Evolutionary conservation across 2,329 filamentous ascomycete species (phyloP).

Genomic region (Colletotrichum viniferum): DNA sequence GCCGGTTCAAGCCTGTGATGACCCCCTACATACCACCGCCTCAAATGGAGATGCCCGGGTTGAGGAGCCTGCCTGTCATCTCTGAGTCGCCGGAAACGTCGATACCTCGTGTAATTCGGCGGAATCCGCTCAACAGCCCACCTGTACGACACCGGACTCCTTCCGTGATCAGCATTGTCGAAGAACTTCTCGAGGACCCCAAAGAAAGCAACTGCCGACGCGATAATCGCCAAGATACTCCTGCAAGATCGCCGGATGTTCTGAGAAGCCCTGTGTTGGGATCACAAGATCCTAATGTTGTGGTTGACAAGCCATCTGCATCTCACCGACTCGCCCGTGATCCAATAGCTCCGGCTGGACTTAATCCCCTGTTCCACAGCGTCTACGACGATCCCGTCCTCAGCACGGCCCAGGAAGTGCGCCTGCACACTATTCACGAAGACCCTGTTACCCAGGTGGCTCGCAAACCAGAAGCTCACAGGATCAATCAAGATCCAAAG

Average conservation of each 20-base stretch:
- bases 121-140: background rate
- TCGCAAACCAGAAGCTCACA: background rate
- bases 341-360: background rate
- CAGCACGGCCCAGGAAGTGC: constrained; percentile 3
- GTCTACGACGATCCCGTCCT: constrained; percentile 3
- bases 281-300: background rate
- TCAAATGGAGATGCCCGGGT: background rate
- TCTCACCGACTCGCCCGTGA: constrained; percentile 9
- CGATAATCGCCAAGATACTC: background rate
- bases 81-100: background rate
- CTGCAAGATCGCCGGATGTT: constrained; percentile 5
- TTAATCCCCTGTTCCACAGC: background rate
- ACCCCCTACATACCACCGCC: background rate
- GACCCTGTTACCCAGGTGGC: background rate
- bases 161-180: background rate
- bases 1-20: constrained; percentile 1
- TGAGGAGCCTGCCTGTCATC: background rate
- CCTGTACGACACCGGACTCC: background rate
- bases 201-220: background rate
- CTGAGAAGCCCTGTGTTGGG: background rate
- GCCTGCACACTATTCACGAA: background rate
- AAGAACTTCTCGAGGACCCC: background rate
- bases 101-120: background rate
- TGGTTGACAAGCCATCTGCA: background rate
- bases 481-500: background rate